These are phyloP conservation scores for Fusarium udum DNA, from an alignment of 2,329 filamentous ascomycete species.

Conservation along the genomic window DNA sequence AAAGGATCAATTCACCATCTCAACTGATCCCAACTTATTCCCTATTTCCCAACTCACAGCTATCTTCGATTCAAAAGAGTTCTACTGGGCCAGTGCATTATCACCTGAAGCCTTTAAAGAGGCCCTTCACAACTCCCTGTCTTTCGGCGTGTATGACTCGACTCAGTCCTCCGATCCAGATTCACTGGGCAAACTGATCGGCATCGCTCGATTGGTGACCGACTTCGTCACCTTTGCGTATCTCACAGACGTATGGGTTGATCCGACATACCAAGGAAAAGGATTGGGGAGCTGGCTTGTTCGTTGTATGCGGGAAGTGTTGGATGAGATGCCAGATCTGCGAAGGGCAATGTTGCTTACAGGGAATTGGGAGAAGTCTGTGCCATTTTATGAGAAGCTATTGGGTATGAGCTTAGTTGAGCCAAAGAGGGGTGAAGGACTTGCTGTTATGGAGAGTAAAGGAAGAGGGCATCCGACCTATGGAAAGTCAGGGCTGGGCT, in stretches of 20 bases:
- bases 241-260: conserved; percentile 69
- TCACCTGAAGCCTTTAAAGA: conserved; percentile 55
- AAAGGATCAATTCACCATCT: conserved; percentile 61
- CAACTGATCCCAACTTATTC: conserved; percentile 62
- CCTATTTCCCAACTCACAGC: conserved; percentile 58
- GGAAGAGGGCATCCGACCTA: conserved; percentile 34
- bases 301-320: conserved; percentile 62
- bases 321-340: conserved; percentile 63
- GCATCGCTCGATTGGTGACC: conserved; percentile 63
- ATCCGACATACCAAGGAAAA: conserved; percentile 61
- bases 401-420: conserved; percentile 46
- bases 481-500: background rate
- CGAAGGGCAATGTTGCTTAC: conserved; percentile 63
- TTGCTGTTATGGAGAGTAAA: conserved; percentile 43
- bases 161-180: no score
- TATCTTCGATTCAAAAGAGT: conserved; percentile 58
- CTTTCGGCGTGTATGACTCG: conserved; percentile 62
- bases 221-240: conserved; percentile 73
- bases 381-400: conserved; percentile 47
- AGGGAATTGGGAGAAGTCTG: conserved; percentile 45
- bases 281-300: conserved; percentile 72
- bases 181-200: conserved; percentile 33
- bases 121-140: conserved; percentile 63
- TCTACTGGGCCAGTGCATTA: conserved; percentile 65
- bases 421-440: conserved; percentile 29